Evolutionary conservation across 495 filamentous ascomycete genomes (phyloP).

Genomic region (Penicillium maclennaniae): DNA sequence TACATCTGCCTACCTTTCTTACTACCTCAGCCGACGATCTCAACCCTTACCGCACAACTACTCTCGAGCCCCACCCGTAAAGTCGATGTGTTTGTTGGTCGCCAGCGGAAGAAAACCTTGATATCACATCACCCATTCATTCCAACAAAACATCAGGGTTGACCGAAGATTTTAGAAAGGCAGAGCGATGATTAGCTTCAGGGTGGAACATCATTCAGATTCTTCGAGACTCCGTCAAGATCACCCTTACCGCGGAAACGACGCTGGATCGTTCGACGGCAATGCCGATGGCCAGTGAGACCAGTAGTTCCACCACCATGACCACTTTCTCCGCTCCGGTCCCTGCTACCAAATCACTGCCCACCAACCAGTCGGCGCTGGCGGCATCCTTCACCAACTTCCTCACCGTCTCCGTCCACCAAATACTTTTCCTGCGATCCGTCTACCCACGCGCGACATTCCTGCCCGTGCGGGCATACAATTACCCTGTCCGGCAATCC

Average conservation of each 20-base stretch:
- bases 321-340: slow-evolving; percentile 45
- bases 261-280: slow-evolving; percentile 36
- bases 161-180: slow-evolving; percentile 36
- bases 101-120: slow-evolving; percentile 13
- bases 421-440: slow-evolving; percentile 80
- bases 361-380: slow-evolving; percentile 45
- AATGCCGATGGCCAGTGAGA: slow-evolving; percentile 51
- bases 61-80: neutral
- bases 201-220: slow-evolving; percentile 48
- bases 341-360: slow-evolving; percentile 41
- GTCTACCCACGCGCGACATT: slow-evolving; percentile 84
- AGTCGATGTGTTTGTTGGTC: slow-evolving; percentile 2
- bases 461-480: slow-evolving; percentile 77
- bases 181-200: slow-evolving; percentile 52
- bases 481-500: slow-evolving; percentile 82
- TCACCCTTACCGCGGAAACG: slow-evolving; percentile 37
- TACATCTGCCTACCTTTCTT: neutral
- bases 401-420: slow-evolving; percentile 85
- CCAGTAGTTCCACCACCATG: slow-evolving; percentile 47
- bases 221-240: slow-evolving; percentile 42
- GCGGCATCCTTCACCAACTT: slow-evolving; percentile 60
- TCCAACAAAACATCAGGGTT: slow-evolving; percentile 10
- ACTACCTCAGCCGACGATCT: slow-evolving; percentile 5
- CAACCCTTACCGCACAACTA: slow-evolving; percentile 6
- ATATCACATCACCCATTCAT: neutral